Evolutionary conservation across 2,329 filamentous ascomycete genomes (phyloP).

Genomic region (Colletotrichum coccodes): DNA sequence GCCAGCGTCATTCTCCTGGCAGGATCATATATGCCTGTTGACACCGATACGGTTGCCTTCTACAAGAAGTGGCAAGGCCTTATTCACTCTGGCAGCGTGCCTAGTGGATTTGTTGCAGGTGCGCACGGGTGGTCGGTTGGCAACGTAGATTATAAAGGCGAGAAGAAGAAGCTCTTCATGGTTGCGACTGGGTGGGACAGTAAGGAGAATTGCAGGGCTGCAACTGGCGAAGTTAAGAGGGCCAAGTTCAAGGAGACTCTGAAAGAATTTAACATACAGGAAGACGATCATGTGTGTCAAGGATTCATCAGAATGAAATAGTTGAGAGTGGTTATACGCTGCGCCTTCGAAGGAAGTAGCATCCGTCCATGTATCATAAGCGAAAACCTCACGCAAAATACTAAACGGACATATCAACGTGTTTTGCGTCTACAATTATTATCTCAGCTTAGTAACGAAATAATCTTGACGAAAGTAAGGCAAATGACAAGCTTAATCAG

Average conservation of each 20-base stretch:
- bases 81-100: background rate
- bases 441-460: no score
- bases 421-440: no score
- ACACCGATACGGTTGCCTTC: background rate
- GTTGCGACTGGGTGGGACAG: background rate
- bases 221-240: background rate
- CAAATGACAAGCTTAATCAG: no score
- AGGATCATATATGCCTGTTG: background rate
- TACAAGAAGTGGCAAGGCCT: background rate
- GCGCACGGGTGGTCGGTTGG: background rate
- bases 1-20: background rate
- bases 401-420: no score
- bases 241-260: background rate
- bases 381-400: no score
- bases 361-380: no score
- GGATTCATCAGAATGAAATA: no score
- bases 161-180: conserved; percentile 3
- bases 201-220: background rate
- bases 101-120: background rate
- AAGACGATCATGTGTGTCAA: background rate
- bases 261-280: background rate
- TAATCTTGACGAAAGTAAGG: no score
- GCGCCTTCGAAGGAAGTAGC: no score
- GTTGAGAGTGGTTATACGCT: no score
- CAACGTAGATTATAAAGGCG: background rate